Evolutionary conservation across 2,329 filamentous ascomycete genomes (phyloP).

Genomic region (Monosporascus cannonballus): DNA sequence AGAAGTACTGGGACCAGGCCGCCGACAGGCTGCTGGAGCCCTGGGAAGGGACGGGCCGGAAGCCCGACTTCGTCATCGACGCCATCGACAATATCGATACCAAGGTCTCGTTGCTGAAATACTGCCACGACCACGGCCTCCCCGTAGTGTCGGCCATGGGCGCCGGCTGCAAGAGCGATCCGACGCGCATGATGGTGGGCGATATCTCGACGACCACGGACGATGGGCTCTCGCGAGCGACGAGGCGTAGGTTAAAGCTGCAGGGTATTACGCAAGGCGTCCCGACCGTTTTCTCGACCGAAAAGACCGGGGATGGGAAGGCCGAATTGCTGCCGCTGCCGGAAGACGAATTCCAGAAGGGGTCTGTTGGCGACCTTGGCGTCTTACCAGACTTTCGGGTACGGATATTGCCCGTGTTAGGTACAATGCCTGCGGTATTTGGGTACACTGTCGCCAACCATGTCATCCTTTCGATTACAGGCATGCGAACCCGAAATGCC

Average conservation of each 20-base stretch:
- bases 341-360: constrained; percentile 83
- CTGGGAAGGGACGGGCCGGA: constrained; percentile 53
- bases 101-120: constrained; percentile 84
- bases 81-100: constrained; percentile 98
- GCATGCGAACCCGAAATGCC: constrained; percentile 17
- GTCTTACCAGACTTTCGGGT: constrained; percentile 90
- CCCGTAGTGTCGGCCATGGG: constrained; percentile 94
- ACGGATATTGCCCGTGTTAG: constrained; percentile 88
- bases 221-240: constrained; percentile 81
- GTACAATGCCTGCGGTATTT: constrained; percentile 96
- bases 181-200: constrained; percentile 79
- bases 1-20: constrained; percentile 68
- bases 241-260: constrained; percentile 70
- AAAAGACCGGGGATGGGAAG: constrained; percentile 85
- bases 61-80: constrained; percentile 86
- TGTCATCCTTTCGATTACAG: constrained; percentile 71
- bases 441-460: constrained; percentile 90
- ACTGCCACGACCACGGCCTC: constrained; percentile 72
- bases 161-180: constrained; percentile 85
- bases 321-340: constrained; percentile 80
- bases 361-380: constrained; percentile 77
- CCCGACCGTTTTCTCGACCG: constrained; percentile 86
- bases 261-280: constrained; percentile 79
- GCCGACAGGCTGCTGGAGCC: constrained; percentile 62
- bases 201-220: constrained; percentile 87